Evolutionary conservation across 2,329 filamentous ascomycete species (phyloP), one percentile per base, ranked within the genome.

Genomic region (Teratosphaeria zuluensis): DNA sequence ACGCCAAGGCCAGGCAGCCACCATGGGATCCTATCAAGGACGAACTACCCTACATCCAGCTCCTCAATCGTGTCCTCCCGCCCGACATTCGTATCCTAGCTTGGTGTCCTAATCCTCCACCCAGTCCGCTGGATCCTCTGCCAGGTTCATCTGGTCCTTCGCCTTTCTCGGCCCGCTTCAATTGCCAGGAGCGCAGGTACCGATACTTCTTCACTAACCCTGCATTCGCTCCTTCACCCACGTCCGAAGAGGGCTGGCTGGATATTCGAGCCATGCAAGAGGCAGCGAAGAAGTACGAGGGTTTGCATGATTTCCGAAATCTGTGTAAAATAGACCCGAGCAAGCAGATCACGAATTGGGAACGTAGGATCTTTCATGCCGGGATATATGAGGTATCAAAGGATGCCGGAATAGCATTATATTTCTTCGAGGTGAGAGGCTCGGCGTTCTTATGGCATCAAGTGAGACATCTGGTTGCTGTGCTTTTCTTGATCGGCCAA

Each of bases 201-300:
- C 86, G 90, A 59, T 99, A 99, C 75, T 97, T 96, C 78, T 99
- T 99, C 77, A 97, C 94, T 0, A 90, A 96, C 71, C 94, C 94
- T 0, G 89, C 88, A 1, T 96, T 90, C 69, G 77, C 84, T 2
- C 90, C 90, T 0, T 78, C 83, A 4, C 84, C 87, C 0, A 54
- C 62, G 65, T 3, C 31, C 9, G 12, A 19, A n/a, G 81, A 86
- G 63, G 92, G 91, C 35, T 94, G 88, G 84, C 82, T 99, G 6
- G 87, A 97, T 74, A 88, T 97, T 58, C 85, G 84, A 0, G 87
- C 87, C 38, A 99, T 99, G 94, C 82, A 84, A 19, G 75, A 84
- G 66, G 94, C 89, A 0, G 94, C 92, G 28, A 86, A 84, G 70
- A 79, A 85, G 55, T 92, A 90, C 65, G 84, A 91, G 66, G 94